Percentiles rank a stretch among this genome's conserved stretches.
Conservation (phyloP, 2,329 filamentous ascomycete species). For the Cladorrhinum sp. region DNA sequence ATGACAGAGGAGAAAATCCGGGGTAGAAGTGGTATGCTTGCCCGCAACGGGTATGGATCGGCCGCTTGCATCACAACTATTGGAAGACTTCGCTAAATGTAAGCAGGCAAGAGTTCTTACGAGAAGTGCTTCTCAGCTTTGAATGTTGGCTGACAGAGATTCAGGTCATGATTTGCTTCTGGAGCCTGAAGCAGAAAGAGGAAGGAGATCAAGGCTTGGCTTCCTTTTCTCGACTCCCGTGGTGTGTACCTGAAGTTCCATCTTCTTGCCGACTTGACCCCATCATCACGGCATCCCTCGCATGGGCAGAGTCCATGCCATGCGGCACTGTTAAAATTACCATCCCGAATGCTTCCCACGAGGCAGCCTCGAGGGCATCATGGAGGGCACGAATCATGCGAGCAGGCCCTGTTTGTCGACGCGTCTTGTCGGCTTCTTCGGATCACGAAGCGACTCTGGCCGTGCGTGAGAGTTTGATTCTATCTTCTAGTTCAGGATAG, state of each 20-base stretch:
- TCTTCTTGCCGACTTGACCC: not conserved
- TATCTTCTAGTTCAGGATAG: too few species aligned
- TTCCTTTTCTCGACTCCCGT: too few species aligned
- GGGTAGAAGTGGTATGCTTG: not conserved
- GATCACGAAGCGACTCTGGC: not conserved
- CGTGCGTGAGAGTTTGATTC: too few species aligned
- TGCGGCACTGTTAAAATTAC: constrained; percentile 16
- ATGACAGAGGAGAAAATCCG: not conserved
- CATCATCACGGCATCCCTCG: not conserved
- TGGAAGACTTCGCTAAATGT: not conserved
- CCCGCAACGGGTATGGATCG: not conserved
- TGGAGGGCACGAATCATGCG: not conserved
- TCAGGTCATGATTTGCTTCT: not conserved
- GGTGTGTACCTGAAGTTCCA: too few species aligned
- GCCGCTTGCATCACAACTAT: not conserved
- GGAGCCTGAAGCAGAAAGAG: not conserved
- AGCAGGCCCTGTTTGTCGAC: not conserved
- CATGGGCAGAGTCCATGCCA: not conserved
- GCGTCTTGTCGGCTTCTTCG: not conserved
- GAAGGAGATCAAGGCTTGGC: not conserved
- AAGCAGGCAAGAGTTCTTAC: not conserved
- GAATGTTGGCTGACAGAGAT: not conserved
- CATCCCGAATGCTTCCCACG: constrained; percentile 9
- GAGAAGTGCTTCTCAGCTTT: not conserved
- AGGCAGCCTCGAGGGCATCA: not conserved